phyloP scores from a whole-genome alignment of 345 rosid species.

The Sisymbrium irio region DNA sequence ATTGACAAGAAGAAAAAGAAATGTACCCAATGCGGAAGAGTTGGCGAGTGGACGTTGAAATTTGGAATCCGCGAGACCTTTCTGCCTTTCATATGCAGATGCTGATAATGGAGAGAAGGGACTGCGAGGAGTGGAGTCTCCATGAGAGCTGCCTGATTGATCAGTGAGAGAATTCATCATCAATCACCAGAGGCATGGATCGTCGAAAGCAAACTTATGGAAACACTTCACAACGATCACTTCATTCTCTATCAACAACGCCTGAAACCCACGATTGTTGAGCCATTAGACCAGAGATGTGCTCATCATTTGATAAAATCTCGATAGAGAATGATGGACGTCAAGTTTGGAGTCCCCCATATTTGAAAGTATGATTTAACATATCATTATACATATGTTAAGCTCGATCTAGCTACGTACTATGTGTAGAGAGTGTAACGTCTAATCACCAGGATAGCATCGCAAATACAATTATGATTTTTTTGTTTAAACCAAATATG shows the following conservation, averaged over 20 bases:
- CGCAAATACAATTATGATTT: no score
- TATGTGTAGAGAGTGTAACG: not conserved
- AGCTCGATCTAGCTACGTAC: constrained; percentile 5
- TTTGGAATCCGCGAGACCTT: constrained; percentile 41
- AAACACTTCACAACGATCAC: constrained; percentile 31
- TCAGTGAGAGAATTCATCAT: constrained; percentile 34
- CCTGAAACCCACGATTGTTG: constrained; percentile 17
- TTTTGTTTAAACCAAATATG: not conserved
- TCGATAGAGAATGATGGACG: no score
- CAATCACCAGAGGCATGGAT: constrained; percentile 15
- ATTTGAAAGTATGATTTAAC: no score
- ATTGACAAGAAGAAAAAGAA: not conserved
- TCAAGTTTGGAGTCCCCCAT: no score
- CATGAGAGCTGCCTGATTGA: constrained; percentile 37
- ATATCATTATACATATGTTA: not conserved
- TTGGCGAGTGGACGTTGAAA: constrained; percentile 38
- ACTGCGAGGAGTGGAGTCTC: constrained; percentile 30
- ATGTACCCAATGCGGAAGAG: constrained; percentile 47
- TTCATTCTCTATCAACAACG: constrained; percentile 33
- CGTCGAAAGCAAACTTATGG: constrained; percentile 24
- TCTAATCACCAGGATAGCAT: not conserved
- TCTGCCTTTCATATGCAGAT: constrained; percentile 47
- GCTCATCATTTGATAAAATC: not conserved
- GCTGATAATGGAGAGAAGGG: constrained; percentile 32
- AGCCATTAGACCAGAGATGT: constrained; percentile 10